Evolutionary conservation across 2,329 filamentous ascomycete species (phyloP), one percentile per base, ranked within the genome.

Genomic region (Aspergillaceae sp.): DNA sequence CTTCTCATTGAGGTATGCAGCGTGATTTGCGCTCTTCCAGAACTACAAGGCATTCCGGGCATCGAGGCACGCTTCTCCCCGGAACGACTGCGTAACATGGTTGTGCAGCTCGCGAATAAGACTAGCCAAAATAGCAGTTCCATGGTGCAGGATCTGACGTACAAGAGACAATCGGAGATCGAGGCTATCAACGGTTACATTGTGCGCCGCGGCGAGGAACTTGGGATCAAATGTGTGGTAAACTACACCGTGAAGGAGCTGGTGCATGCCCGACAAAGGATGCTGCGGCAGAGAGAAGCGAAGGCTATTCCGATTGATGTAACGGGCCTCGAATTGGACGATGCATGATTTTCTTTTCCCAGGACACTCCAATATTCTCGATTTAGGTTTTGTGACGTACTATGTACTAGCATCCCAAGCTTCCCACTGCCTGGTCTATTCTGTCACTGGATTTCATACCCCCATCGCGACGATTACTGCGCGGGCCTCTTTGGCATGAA

Each of bases 101-200:
- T 79, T 6, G 67, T 75, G 4, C 74, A 70, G 44, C 70, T 85
- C 3, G 73, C 77, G 26, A 59, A 70, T 29, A 72, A 68, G 42
- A 82, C 79, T 8, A 71, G 73, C 8, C 67, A 76, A 46, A 79
- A 82, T 43, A 70, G 74, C 4, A 86, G 80, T 56, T 76, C 73
- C 19, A 88, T 94, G 80, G 70, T 86, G 4, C 74, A 77, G 44
- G 80, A 84, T 56, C 71, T 90, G 8, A 69, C 78, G 7, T 63
- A 67, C 1, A 84, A 86, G 1, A 69, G 70, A 50, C 68, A 74
- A 48, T 88, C 87, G 0, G 88, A 95, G 57, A 78, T 96, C 36
- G 80, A 90, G 40, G 94, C 84, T 58, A 78, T 91, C 55, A 96
- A 94, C 62, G 91, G 90, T 0, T 98, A 91, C 69, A 84, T 98